Base-by-base conservation (phyloP, 371 early-diverging fungal species). In the Parasitella parasitica region DNA sequence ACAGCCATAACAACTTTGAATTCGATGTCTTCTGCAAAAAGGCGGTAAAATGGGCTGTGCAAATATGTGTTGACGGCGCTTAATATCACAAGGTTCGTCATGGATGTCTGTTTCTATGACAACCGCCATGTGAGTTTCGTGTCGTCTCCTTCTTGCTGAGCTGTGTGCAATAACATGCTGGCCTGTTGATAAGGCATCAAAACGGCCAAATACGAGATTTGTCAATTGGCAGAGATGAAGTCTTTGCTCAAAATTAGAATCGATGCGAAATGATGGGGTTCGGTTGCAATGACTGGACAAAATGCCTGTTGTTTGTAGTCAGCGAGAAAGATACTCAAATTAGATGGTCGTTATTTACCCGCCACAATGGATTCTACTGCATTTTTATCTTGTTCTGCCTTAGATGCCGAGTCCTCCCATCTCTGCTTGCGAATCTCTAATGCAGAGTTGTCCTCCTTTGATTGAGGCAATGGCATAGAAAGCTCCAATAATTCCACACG, bases 141-240 rank as follows among this genome's bases (percentile, higher is more conserved):
- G 80, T 13, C 75, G 57, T 22, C 70, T 64, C 8, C 68, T 66
- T 24, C 74, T 72, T 37, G 77, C 64, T 13, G 76, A 65, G 6
- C 56, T 61, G 27, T 70, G 73, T 11, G 75, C 69, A 65, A 71
- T 69, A 34, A 69, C 73, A 64, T 74, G 73, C 22, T 71, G 68
- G 12, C 70, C 69, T 2, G 77, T 79, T 9, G 80, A 75, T 20
- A 81, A 70, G 9, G 80, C 77, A 59, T 86, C 84, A 59, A 86
- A 83, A n/a, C 86, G 77, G 26, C 86, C 86, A 78, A 86, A 83
- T 13, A 84, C 78, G 56, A 86, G 71, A 24, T 82, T 84, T 9
- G 86, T 84, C 22, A 84, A 64, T 60, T 86, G 86, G 57, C 86
- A 84, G 18, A 86, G 76, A 64, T 84, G 82, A 24, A 86, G 65